Percentiles rank a stretch among this genome's conserved stretches.
Conservation (phyloP, 2,329 filamentous ascomycete species). For the Ascochyta clinopodiicola region DNA sequence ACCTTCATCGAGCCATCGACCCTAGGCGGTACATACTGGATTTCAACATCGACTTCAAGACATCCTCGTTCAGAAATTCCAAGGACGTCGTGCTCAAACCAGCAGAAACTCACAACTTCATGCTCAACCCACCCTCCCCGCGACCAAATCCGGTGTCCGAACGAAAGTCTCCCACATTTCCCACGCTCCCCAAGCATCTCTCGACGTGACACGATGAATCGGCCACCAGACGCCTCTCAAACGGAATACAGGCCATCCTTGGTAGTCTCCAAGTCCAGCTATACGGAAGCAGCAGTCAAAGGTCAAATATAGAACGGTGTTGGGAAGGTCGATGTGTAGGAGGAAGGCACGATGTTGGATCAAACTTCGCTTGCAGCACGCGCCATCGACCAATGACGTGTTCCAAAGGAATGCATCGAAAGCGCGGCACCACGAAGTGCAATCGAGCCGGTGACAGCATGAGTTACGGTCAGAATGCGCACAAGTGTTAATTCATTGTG, state of each 20-base stretch:
- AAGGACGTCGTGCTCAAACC: no score
- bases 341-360: background rate
- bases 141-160: background rate
- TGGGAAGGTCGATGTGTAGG: background rate
- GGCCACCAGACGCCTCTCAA: background rate
- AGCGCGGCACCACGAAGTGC: background rate
- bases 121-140: background rate
- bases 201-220: background rate
- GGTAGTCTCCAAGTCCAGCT: background rate
- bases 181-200: background rate
- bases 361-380: slow-evolving; percentile 8
- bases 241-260: background rate
- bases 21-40: no score
- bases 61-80: no score
- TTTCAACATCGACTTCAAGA: background rate
- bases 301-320: background rate
- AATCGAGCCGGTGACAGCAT: background rate
- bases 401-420: background rate
- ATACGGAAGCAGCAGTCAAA: background rate
- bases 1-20: background rate
- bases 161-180: background rate
- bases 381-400: slow-evolving; percentile 4
- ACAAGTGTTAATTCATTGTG: background rate
- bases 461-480: background rate
- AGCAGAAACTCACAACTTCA: background rate